These are phyloP conservation scores for Neurospora intermedia DNA, from an alignment of 495 filamentous ascomycete genomes.

Conservation along the genomic window DNA sequence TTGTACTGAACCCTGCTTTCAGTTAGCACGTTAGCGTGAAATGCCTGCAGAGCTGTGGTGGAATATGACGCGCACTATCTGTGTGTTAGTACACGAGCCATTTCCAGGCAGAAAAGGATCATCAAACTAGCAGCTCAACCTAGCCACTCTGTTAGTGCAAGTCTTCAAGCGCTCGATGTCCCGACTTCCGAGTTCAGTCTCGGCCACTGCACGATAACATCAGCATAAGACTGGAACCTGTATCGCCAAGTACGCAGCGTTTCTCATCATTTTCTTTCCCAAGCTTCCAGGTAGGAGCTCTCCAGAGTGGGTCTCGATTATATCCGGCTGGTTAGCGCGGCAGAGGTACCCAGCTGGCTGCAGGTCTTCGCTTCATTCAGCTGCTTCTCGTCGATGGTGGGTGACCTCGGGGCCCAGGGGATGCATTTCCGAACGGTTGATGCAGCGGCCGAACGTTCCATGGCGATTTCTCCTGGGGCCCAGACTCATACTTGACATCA, in stretches of 20 bases:
- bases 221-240: neutral
- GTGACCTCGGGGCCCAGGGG: neutral
- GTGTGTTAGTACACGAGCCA: neutral
- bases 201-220: neutral
- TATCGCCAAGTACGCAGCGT: neutral
- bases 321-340: neutral
- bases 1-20: neutral
- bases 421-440: neutral
- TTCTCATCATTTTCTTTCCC: too few species aligned
- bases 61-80: neutral
- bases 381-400: neutral
- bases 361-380: neutral
- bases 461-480: neutral
- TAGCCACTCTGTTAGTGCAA: neutral
- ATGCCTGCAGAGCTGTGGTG: neutral
- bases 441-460: neutral
- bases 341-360: neutral
- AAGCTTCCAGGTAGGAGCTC: neutral
- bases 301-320: neutral
- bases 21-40: neutral
- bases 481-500: neutral
- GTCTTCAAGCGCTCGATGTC: neutral
- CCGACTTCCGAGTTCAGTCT: neutral
- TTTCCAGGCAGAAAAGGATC: neutral
- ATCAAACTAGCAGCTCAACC: neutral